A percentile compares a stretch with the other conserved stretches of the same genome.
Conservation (phyloP, 257 asterid species). For the Hygrophila difformis region DNA sequence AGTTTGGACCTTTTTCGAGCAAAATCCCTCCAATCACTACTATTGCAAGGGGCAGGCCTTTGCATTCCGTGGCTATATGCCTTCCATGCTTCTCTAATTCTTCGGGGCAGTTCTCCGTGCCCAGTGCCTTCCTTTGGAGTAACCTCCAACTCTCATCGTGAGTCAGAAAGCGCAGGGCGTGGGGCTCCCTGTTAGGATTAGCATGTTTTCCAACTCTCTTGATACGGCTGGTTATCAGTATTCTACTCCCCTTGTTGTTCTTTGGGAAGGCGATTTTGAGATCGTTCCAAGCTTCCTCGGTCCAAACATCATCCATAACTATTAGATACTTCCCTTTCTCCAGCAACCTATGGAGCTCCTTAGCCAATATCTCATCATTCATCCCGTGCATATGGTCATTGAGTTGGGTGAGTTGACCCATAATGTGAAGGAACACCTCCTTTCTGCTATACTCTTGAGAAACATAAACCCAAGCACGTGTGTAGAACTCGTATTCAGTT, state of each 20-base stretch:
- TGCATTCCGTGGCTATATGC: slow-evolving; percentile 34
- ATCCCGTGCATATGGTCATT: slow-evolving; percentile 25
- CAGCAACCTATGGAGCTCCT: slow-evolving; percentile 24
- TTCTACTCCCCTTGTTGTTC: slow-evolving; percentile 32
- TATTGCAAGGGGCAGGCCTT: slow-evolving; percentile 45
- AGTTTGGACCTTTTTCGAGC: slow-evolving; percentile 28
- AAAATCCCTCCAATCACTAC: slow-evolving; percentile 52
- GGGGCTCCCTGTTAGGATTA: slow-evolving; percentile 27
- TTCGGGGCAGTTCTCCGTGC: slow-evolving; percentile 32
- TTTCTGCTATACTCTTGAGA: slow-evolving; percentile 40
- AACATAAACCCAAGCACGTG: slow-evolving; percentile 41
- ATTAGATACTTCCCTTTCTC: slow-evolving; percentile 35
- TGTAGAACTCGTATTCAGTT: slow-evolving; percentile 32
- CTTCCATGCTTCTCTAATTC: slow-evolving; percentile 26
- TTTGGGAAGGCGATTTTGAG: slow-evolving; percentile 38
- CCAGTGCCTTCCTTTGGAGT: slow-evolving; percentile 34
- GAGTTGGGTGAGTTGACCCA: slow-evolving; percentile 18
- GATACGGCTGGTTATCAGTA: slow-evolving; percentile 39
- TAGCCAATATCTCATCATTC: slow-evolving; percentile 28
- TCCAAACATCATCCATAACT: slow-evolving; percentile 60
- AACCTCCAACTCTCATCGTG: slow-evolving; percentile 39
- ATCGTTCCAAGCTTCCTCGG: slow-evolving; percentile 37
- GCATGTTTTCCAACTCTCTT: slow-evolving; percentile 32
- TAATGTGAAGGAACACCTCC: slow-evolving; percentile 42
- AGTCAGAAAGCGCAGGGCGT: slow-evolving; percentile 24